phyloP scores from a whole-genome alignment of 192 early-diverging fungal genomes.

The Coemansia sp. region DNA sequence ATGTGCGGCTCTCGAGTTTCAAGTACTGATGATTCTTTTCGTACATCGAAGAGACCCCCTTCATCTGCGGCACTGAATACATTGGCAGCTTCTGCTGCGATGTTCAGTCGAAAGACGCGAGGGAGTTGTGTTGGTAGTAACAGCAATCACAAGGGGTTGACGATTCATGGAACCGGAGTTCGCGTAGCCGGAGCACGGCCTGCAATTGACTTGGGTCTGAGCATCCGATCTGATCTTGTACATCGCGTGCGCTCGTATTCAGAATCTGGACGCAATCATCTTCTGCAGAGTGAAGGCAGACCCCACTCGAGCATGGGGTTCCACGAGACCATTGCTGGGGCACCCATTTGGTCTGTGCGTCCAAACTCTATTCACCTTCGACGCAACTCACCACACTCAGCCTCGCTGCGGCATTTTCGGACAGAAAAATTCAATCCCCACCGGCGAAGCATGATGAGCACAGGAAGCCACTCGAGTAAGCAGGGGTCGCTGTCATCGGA shows the following conservation, averaged over 20 bases:
- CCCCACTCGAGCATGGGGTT: constrained; percentile 56
- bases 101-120: constrained; percentile 20
- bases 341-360: constrained; percentile 23
- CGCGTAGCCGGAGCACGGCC: constrained; percentile 17
- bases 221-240: constrained; percentile 46
- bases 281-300: constrained; percentile 9
- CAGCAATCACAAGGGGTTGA: constrained; percentile 3
- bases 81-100: constrained; percentile 34
- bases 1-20: constrained; percentile 21
- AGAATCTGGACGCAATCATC: constrained; percentile 33
- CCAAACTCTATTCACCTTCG: constrained; percentile 19
- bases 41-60: constrained; percentile 15
- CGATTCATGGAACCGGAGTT: not conserved
- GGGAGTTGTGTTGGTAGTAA: constrained; percentile 1
- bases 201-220: constrained; percentile 41
- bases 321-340: constrained; percentile 26
- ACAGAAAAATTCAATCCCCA: constrained; percentile 26
- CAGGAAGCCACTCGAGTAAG: constrained; percentile 19
- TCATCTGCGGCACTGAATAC: constrained; percentile 35
- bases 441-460: constrained; percentile 35
- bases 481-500: constrained; percentile 15
- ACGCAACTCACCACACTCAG: constrained; percentile 38
- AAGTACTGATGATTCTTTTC: constrained; percentile 27
- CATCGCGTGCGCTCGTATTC: constrained; percentile 52
- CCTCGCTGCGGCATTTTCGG: constrained; percentile 30